Evolutionary conservation across 192 early-diverging fungal genomes (phyloP), one percentile per base, ranked within the genome.

Genomic region (Pilaira anomala): DNA sequence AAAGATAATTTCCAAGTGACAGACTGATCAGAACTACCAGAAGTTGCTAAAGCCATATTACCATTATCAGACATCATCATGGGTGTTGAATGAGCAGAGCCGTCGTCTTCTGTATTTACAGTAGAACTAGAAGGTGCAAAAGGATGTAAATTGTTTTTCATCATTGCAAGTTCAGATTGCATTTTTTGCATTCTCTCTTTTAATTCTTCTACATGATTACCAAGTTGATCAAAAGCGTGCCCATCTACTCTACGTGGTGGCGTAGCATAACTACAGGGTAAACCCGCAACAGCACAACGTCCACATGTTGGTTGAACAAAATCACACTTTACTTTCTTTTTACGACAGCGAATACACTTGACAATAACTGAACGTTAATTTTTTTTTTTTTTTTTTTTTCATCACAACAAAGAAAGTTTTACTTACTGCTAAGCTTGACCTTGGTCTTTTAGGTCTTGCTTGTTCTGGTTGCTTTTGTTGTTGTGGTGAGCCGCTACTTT

Each of bases 311-410:
- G 74, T 64, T 76, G 74, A 9, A 76, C 74, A 50, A 76, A 76
- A 62, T 76, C 74, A 62, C 74, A 76, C 48, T 76, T 76, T 52
- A 76, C 74, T 42, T 76, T 76, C 48, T 76, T 76, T 62, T 76
- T 76, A 50, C 74, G 57, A 64, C 74, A 76, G 1, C 74, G 68
- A 49, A 76, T 76, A 54, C 74, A 76, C 74, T 76, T n/a, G n/a
- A n/a, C n/a, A n/a, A n/a, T n/a, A n/a, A n/a, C n/a, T 30, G 48
- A 12, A 30, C 22, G 49, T 30, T 53, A 13, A 28, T 30, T 30
- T 30, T n/a, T 30, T 26, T 53, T 28, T n/a, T 53, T 24, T 11
- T 26, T 22, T 60, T 44, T 60, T 28, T 48, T 29, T 46, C 16
- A 7, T 48, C 48, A 16, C 24, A 29, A 39, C 14, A 11, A 30